Evolutionary conservation across 2,329 filamentous ascomycete genomes (phyloP), one percentile per base, ranked within the genome.

Genomic region (Fusarium sp.): DNA sequence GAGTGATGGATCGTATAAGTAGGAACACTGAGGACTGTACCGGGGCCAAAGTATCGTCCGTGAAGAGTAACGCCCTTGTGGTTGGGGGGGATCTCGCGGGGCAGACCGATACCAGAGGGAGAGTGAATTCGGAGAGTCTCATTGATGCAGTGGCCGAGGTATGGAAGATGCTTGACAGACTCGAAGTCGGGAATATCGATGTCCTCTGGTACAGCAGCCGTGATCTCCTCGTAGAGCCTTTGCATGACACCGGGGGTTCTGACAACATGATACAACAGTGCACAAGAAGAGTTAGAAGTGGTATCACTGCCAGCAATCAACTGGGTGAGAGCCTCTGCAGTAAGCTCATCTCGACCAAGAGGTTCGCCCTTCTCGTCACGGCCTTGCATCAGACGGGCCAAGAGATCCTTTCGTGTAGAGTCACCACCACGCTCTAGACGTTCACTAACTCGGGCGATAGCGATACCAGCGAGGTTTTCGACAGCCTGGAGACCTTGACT

Each of bases 51-150:
- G 76, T 88, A 86, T 71, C 89, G 86, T 18, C 89, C 90, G n/a
- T 81, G 79, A 52, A 97, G 84, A 0, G 85, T 84, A 23, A 94
- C 77, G 9, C 92, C 92, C 3, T 85, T 78, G 2, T 87, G 88
- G 15, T 85, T 83, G 0, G 81, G 74, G 0, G 93, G 92, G 3
- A 97, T 86, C 68, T 90, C 81, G 3, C 94, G 90, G 0, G 94
- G 93, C 0, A 97, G 89, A 5, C 94, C 94, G 69, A 97, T 91
- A 16, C 92, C 91, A 1, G 92, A 96, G 4, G 94, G 97, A 53
- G 88, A 92, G 83, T 97, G 94, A 79, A 93, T 90, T 56, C 94
- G 92, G 75, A 97, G 89, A 0, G 92, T 91, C 80, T 97, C 94
- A 79, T 91, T 90, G 80, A 97, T 91, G 42, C 94, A 89, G 71